These are phyloP conservation scores for Mortierella sp. DNA, from an alignment of 371 early-diverging fungal species.

Conservation along the genomic window DNA sequence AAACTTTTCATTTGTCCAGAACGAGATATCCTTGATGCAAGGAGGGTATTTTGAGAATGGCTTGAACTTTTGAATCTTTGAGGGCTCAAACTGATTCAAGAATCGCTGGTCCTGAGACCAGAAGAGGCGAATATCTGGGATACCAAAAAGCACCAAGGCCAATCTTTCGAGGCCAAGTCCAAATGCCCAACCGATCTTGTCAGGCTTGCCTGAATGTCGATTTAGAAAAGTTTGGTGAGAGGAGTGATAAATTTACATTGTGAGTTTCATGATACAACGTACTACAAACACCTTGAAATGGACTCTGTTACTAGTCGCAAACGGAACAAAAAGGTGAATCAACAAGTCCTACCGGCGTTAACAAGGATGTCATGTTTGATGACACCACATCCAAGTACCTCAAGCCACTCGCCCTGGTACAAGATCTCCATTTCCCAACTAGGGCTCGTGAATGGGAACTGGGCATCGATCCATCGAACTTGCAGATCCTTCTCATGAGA, in stretches of 20 bases:
- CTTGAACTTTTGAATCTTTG: conserved; percentile 75
- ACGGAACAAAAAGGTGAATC: neutral
- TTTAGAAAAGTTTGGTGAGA: neutral
- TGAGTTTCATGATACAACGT: neutral
- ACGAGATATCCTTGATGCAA: conserved; percentile 95
- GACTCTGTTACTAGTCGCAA: too few species aligned
- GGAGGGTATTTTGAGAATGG: conserved; percentile 88
- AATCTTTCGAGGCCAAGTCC: conserved; percentile 97
- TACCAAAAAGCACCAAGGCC: conserved; percentile 95
- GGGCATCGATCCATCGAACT: conserved; percentile 96
- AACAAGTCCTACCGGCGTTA: conserved; percentile 66
- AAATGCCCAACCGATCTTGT: conserved; percentile 96
- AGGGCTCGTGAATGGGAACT: conserved; percentile 97
- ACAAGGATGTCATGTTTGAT: conserved; percentile 88
- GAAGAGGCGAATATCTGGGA: conserved; percentile 97
- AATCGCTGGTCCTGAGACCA: conserved; percentile 96
- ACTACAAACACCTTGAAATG: neutral
- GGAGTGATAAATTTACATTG: neutral
- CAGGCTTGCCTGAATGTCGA: conserved; percentile 62
- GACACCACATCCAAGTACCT: conserved; percentile 95
- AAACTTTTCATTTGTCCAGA: conserved; percentile 82
- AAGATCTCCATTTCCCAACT: conserved; percentile 97
- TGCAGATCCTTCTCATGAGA: conserved; percentile 75
- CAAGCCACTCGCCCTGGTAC: conserved; percentile 96
- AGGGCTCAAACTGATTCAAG: conserved; percentile 84